These are phyloP conservation scores for Tetrapyrgos nigripes DNA, from an alignment of 1,284 basidiomycete species.

Conservation along the genomic window DNA sequence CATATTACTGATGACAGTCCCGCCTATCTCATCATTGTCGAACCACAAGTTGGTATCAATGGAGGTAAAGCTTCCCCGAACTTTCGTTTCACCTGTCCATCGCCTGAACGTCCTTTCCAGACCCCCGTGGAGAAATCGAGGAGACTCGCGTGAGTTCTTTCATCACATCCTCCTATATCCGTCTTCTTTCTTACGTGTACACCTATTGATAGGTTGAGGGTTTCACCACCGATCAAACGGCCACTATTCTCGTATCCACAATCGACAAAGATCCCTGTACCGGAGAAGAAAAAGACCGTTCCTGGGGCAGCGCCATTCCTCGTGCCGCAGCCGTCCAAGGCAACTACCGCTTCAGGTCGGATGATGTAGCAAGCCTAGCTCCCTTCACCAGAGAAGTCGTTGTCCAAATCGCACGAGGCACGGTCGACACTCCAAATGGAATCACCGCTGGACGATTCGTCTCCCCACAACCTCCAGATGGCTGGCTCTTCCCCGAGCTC, in stretches of 20 bases:
- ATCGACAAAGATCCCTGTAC: slow-evolving; percentile 24
- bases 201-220: slow-evolving; percentile 18
- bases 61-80: slow-evolving; percentile 4
- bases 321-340: slow-evolving; percentile 16
- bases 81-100: background rate
- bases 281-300: slow-evolving; percentile 18
- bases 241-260: slow-evolving; percentile 21
- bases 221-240: slow-evolving; percentile 23
- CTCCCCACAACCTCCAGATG: slow-evolving; percentile 18
- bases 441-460: slow-evolving; percentile 20
- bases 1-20: slow-evolving; percentile 10
- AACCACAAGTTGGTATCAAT: slow-evolving; percentile 21
- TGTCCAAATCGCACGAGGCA: slow-evolving; percentile 15
- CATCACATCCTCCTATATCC: background rate
- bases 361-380: slow-evolving; percentile 4
- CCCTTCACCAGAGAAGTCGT: slow-evolving; percentile 23
- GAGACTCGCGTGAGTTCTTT: slow-evolving; percentile 19
- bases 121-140: slow-evolving; percentile 18
- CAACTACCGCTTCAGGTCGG: slow-evolving; percentile 20
- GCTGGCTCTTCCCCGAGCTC: slow-evolving; percentile 20
- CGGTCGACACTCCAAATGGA: slow-evolving; percentile 17
- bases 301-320: slow-evolving; percentile 21
- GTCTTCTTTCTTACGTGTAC: background rate
- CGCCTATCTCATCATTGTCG: slow-evolving; percentile 16
- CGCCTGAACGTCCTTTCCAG: background rate